phyloP scores from a whole-genome alignment of 345 rosid species.

The Lepidium africanum region DNA sequence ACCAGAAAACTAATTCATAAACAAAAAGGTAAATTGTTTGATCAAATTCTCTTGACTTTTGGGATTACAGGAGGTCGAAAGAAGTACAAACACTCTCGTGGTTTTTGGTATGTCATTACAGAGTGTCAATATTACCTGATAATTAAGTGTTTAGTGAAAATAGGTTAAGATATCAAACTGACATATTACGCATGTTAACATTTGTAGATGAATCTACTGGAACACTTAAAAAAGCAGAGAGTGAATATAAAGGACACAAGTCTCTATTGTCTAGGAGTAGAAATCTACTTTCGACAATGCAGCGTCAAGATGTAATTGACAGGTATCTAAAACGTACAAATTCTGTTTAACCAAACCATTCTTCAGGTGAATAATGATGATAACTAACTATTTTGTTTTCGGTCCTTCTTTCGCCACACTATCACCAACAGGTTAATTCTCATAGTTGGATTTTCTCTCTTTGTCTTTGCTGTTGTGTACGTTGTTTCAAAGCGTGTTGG shows the following conservation, averaged over 20 bases:
- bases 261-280: conserved; percentile 77
- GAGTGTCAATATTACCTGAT: background rate
- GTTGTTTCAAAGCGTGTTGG: conserved; percentile 87
- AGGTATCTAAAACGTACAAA: conserved; percentile 33
- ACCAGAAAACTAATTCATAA: background rate
- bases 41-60: conserved; percentile 3
- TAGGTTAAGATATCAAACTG: background rate
- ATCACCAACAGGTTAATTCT: conserved; percentile 55
- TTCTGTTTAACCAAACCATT: background rate
- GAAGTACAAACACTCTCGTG: conserved; percentile 73
- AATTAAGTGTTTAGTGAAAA: background rate
- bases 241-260: conserved; percentile 90
- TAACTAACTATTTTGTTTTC: background rate
- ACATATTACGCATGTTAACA: background rate
- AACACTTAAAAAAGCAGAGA: conserved; percentile 73
- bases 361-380: background rate
- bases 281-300: conserved; percentile 82
- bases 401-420: conserved; percentile 9
- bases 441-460: conserved; percentile 51
- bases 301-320: conserved; percentile 85
- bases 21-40: background rate
- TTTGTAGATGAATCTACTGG: conserved; percentile 78
- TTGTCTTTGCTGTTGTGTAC: conserved; percentile 73
- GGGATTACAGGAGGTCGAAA: conserved; percentile 76
- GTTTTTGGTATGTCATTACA: conserved; percentile 60